Evolutionary conservation across 179 eudicot species (phyloP), one percentile per base, ranked within the genome.

Genomic region (Kewa caespitosa): DNA sequence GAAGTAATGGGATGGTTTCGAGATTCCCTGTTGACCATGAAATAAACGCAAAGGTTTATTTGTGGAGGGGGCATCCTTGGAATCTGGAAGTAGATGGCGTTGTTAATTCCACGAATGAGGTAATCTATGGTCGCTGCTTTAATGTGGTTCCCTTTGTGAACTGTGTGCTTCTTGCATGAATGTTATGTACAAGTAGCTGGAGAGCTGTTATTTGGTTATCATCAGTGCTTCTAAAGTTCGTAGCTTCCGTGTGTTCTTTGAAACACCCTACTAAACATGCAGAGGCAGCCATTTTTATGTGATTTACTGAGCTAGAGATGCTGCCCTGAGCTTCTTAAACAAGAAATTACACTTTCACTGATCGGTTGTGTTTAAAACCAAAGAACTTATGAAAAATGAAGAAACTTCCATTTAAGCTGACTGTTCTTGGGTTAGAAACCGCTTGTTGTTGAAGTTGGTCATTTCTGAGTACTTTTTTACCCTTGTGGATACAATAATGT

Each of bases 61-160:
- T 95, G 34, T 93, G 97, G 99, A 91, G 98, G 76, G 99, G 99
- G 32, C 67, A 93, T 71, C 99, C 99, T 69, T 93, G 99, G 97
- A 93, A 89, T 84, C 94, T 95, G 76, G 98, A 93, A 91, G 97
- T 90, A 18, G 98, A 95, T 89, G 97, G 97, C 79, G 99, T 93
- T 73, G 99, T 95, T 38, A 95, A 95, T 81, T 95, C 99, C 74
- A 87, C 99, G 2, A 95, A 93, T 79, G 99, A 91, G 96, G 98
- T 80, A 65, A 59, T 32, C 30, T 68, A 11, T 62, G 22, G 54
- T n/a, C 23, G 9, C 8, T 22, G 67, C 20, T 30, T 39, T 59
- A 8, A 8, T 42, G 27, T 28, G 8, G 64, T 81, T 57, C 10
- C 3, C 34, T 65, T 32, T 48, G 65, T 48, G 17, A 36, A 69